Evolutionary conservation across 2,329 filamentous ascomycete genomes (phyloP).

Genomic region (Cryphonectria naterciae): DNA sequence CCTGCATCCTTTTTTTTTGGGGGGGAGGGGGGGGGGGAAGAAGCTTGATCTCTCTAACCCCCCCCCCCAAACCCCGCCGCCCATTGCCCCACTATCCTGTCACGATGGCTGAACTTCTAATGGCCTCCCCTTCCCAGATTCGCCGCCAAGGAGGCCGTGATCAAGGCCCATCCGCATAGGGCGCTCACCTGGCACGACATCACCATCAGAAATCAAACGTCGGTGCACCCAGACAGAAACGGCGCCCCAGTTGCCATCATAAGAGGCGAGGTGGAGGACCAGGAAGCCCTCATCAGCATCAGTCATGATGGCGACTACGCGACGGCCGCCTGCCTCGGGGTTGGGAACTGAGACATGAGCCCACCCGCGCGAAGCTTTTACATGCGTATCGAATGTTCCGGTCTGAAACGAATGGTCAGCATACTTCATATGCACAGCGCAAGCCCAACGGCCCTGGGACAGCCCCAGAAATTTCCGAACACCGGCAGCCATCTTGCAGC

Average conservation of each 20-base stretch:
- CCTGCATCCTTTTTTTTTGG: too few species aligned
- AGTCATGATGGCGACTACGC: constrained; percentile 88
- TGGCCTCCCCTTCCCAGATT: constrained; percentile 47
- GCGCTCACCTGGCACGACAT: constrained; percentile 67
- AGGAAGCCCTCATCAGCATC: constrained; percentile 73
- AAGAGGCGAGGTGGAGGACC: constrained; percentile 33
- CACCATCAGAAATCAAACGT: constrained; percentile 40
- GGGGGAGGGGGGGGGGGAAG: too few species aligned
- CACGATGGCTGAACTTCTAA: background rate
- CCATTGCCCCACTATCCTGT: background rate
- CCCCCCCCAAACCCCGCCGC: too few species aligned
- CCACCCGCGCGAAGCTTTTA: background rate
- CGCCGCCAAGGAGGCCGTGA: constrained; percentile 75
- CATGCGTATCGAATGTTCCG: background rate
- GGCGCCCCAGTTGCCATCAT: constrained; percentile 21
- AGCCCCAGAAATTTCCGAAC: background rate
- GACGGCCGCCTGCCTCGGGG: constrained; percentile 66
- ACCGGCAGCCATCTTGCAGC: background rate
- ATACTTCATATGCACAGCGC: background rate
- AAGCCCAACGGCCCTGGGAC: background rate
- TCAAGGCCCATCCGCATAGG: constrained; percentile 70
- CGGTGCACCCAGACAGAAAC: constrained; percentile 19
- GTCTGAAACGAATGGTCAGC: constrained; percentile 3
- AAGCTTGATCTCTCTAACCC: background rate
- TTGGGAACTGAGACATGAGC: constrained; percentile 1